Percentiles rank a stretch among this genome's conserved stretches.
Conservation (phyloP, 1,139 yeast genomes). For the Pichia sp. region DNA sequence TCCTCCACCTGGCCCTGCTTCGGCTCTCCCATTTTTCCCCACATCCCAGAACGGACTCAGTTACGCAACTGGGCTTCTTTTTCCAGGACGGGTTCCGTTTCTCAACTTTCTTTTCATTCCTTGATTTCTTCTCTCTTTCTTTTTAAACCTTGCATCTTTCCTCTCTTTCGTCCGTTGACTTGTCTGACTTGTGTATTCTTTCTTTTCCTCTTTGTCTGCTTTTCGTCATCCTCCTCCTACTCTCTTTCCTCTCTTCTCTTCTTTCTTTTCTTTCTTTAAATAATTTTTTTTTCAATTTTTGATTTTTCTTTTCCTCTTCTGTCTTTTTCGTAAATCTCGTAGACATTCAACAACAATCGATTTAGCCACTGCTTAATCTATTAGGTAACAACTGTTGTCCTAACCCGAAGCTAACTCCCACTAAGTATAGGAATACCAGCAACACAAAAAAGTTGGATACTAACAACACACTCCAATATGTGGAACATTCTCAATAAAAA, state of each 20-base stretch:
- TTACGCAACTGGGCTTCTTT: neutral
- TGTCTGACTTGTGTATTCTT: no score
- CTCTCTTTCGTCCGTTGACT: neutral
- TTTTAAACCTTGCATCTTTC: neutral
- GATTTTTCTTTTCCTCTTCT: no score
- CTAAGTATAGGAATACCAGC: neutral
- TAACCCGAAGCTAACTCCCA: neutral
- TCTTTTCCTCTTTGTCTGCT: no score
- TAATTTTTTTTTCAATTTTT: no score
- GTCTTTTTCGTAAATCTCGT: neutral
- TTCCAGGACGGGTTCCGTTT: neutral
- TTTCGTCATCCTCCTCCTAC: neutral
- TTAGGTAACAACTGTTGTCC: neutral
- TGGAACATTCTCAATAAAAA: constrained; percentile 1
- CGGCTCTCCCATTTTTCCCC: neutral
- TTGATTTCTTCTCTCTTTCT: neutral
- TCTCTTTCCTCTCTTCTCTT: neutral
- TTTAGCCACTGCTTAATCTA: neutral
- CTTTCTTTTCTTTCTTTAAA: neutral
- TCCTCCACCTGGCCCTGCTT: neutral
- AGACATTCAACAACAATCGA: neutral
- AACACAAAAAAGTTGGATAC: neutral
- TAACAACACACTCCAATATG: constrained; percentile 4
- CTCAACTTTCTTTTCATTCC: neutral
- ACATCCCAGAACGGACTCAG: neutral